A percentile compares a stretch with the other conserved stretches of the same genome.
Conservation (phyloP, 306 rosid species). For the Cucumis cinereus region DNA sequence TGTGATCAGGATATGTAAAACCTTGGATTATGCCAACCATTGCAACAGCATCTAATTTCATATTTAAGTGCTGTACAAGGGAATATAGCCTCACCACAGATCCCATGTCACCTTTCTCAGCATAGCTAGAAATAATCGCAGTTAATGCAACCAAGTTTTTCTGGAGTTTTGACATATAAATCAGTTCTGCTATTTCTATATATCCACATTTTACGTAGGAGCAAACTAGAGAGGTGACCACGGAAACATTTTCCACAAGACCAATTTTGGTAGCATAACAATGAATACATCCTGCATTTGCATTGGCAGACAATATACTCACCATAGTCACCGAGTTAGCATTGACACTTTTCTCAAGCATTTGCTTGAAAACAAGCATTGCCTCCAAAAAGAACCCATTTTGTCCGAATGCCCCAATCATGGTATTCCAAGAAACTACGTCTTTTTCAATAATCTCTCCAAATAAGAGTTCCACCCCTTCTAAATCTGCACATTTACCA, state of each 20-base stretch:
- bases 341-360: neutral
- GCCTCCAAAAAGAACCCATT: slow-evolving; percentile 2
- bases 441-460: neutral
- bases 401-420: slow-evolving; percentile 1
- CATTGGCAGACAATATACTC: slow-evolving; percentile 3
- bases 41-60: slow-evolving; percentile 1
- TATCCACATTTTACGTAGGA: neutral
- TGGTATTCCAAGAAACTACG: slow-evolving; percentile 3
- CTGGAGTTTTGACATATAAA: neutral
- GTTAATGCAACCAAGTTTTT: neutral
- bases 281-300: neutral
- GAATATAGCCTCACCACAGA: neutral
- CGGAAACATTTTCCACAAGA: slow-evolving; percentile 1
- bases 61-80: neutral
- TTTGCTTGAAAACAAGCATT: slow-evolving; percentile 2
- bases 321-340: neutral
- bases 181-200: neutral
- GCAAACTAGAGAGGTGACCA: neutral
- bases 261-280: slow-evolving; percentile 4
- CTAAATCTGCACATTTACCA: neutral
- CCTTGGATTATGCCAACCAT: slow-evolving; percentile 2
- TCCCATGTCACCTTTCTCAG: neutral
- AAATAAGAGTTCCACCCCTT: slow-evolving; percentile 1
- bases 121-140: neutral
- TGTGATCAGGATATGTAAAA: neutral